phyloP scores from a whole-genome alignment of 352 stramenopile species.

The Phytophthora hybrid region DNA sequence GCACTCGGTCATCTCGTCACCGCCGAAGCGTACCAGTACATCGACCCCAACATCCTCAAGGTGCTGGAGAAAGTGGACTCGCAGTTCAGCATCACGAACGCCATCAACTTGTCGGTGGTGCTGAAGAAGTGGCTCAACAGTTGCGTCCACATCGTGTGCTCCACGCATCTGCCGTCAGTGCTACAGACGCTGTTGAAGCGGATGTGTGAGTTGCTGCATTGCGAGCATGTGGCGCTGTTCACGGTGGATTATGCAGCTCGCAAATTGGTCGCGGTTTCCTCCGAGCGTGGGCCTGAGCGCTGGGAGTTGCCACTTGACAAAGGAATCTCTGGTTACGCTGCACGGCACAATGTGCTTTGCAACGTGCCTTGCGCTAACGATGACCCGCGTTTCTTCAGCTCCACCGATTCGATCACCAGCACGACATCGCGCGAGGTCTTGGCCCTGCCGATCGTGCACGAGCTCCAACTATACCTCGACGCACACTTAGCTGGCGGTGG shows the following conservation, averaged over 20 bases:
- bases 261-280: slow-evolving; percentile 48
- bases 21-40: slow-evolving; percentile 68
- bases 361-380: slow-evolving; percentile 77
- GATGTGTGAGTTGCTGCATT: slow-evolving; percentile 70
- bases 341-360: slow-evolving; percentile 60
- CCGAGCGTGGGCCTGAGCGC: slow-evolving; percentile 49
- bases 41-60: slow-evolving; percentile 83
- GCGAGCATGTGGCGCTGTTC: slow-evolving; percentile 75
- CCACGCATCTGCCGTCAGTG: slow-evolving; percentile 53
- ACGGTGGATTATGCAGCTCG: slow-evolving; percentile 54
- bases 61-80: slow-evolving; percentile 87
- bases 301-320: slow-evolving; percentile 82
- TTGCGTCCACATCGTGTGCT: slow-evolving; percentile 67
- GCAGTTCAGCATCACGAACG: slow-evolving; percentile 87
- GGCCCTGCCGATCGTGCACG: slow-evolving; percentile 71
- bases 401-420: slow-evolving; percentile 73
- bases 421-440: slow-evolving; percentile 68
- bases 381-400: slow-evolving; percentile 78
- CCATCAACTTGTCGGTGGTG: slow-evolving; percentile 66
- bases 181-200: slow-evolving; percentile 57
- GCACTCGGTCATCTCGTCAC: slow-evolving; percentile 42
- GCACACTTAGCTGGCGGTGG: slow-evolving; percentile 8
- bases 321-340: slow-evolving; percentile 66
- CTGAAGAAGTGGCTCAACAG: slow-evolving; percentile 84
- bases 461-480: slow-evolving; percentile 48